phyloP scores from a whole-genome alignment of 768 basidiomycete species.

The Tubosaeta sp. region DNA sequence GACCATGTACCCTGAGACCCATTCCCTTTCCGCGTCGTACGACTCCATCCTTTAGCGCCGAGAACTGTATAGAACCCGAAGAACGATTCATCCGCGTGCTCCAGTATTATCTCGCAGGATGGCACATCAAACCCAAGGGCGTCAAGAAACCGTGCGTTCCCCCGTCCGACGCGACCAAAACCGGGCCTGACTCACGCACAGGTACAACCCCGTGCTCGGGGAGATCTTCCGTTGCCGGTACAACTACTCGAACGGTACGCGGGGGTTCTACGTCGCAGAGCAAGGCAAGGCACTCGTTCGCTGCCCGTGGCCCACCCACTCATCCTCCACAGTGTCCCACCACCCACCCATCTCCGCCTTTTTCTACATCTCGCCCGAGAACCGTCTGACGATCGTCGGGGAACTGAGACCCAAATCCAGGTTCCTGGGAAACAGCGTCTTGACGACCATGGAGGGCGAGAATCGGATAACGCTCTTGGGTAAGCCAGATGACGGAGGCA shows the following conservation, averaged over 20 bases:
- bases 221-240: constrained; percentile 98
- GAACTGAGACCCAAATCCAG: constrained; percentile 94
- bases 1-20: constrained; percentile 20
- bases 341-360: constrained; percentile 95
- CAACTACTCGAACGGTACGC: constrained; percentile 86
- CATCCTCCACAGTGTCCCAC: constrained; percentile 68
- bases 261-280: constrained; percentile 94
- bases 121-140: constrained; percentile 99
- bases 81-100: constrained; percentile 90
- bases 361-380: constrained; percentile 90
- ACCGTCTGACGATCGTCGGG: constrained; percentile 81
- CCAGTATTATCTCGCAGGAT: constrained; percentile 95
- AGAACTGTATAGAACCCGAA: constrained; percentile 73
- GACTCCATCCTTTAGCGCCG: constrained; percentile 46
- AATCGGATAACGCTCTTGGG: constrained; percentile 83
- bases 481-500: constrained; percentile 82
- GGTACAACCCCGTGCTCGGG: constrained; percentile 95
- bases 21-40: constrained; percentile 2
- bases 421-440: constrained; percentile 95
- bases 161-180: not conserved
- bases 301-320: constrained; percentile 1
- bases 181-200: constrained; percentile 28
- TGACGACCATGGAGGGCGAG: constrained; percentile 95
- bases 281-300: constrained; percentile 55
- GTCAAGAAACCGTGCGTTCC: constrained; percentile 93